These are phyloP conservation scores for Rubia peregrina DNA, from an alignment of 305 asterid genomes.

Conservation along the genomic window DNA sequence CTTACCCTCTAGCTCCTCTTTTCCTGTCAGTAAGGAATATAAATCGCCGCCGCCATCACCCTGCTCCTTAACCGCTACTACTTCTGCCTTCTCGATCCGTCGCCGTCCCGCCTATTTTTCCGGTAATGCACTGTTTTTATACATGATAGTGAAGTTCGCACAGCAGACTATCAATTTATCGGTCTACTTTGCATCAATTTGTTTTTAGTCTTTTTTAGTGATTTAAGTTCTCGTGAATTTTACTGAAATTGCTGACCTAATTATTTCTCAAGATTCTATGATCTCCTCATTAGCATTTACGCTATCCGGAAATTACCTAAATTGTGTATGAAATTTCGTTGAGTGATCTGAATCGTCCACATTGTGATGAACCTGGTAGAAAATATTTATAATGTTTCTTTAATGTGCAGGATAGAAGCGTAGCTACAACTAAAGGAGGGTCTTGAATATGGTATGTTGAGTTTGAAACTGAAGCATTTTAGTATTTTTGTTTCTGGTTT, in stretches of 20 bases:
- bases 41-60: neutral
- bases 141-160: neutral
- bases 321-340: neutral
- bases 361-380: too few relatives aligned
- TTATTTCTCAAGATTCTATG: neutral
- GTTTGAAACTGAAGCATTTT: constrained; percentile 1
- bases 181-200: neutral
- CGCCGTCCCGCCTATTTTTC: neutral
- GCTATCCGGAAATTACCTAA: neutral
- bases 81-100: neutral
- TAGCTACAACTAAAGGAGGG: constrained; percentile 15
- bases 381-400: too few relatives aligned
- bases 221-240: neutral
- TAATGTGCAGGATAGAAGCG: constrained; percentile 13
- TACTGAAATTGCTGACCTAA: neutral
- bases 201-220: neutral
- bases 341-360: neutral
- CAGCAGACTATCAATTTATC: neutral
- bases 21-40: too few relatives aligned
- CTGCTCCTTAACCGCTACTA: neutral
- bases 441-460: constrained; percentile 37
- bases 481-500: neutral
- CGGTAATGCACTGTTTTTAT: neutral
- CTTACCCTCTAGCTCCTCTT: neutral
- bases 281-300: neutral